Base-by-base conservation (phyloP, 179 eudicot genomes). In the Silene vulgaris region DNA sequence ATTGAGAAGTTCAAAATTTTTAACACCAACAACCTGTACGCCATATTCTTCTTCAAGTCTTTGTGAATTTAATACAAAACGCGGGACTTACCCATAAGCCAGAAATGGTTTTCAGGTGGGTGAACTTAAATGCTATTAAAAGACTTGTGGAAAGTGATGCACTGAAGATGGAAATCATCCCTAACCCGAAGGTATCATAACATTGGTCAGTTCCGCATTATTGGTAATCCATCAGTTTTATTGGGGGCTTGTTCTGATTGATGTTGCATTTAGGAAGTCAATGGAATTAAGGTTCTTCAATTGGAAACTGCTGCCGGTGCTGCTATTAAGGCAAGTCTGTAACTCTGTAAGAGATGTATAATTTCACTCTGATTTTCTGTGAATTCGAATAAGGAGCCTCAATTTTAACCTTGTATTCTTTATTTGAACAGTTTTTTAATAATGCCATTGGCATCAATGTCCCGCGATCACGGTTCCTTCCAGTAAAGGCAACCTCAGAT, bases 271-370 rank as follows among this genome's bases (percentile, higher is more conserved):
- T 85, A 96, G 99, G 99, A 96, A 86, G 98, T 96, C n/a, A 84
- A 88, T 56, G 99, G 98, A 12, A 74, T 93, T 74, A 93, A 96
- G 86, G 96, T 96, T 88, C 98, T 96, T 85, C 99, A 96, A 82
- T 88, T 96, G 73, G 99, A 96, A 87, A 96, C 97, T 57, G 99
- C 98, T 79, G 99, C 98, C 72, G 99, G 99, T 75, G 98, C 99
- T 78, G 99, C 99, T 75, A 96, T 96, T 69, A 89, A 73, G 96
- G 99, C 90, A 89, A 20, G 60, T 2, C 40, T 35, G 99, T 92
- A 89, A 20, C 52, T 2, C 40, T 35, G 99, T 92, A 89, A 20
- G 60, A 3, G n/a, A 57, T 26, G 9, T 43, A 59, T 40, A 40
- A 69, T 45, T 8, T 35, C 43, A 2, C 1, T 26, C 73, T 7